Conservation (phyloP, 108 stramenopile species). For the Cyclotella sp. region DNA sequence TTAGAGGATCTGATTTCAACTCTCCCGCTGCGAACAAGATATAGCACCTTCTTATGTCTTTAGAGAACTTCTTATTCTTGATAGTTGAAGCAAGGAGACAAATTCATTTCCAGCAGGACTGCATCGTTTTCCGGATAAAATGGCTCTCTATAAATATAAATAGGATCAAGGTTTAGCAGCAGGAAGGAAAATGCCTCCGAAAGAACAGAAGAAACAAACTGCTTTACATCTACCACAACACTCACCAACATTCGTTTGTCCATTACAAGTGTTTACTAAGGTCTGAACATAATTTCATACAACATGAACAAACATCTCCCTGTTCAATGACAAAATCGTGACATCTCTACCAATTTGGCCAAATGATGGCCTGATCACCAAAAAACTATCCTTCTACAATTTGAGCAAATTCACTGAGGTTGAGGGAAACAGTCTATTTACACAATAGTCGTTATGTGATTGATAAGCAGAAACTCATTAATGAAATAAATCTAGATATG, state of each 20-base stretch:
- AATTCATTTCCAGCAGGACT: slow-evolving; percentile 56
- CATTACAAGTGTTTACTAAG: background rate
- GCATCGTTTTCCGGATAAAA: slow-evolving; percentile 49
- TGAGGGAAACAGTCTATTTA: no score
- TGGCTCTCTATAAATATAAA: slow-evolving; percentile 11
- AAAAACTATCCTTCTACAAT: slow-evolving; percentile 70
- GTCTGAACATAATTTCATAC: slow-evolving; percentile 55
- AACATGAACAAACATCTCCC: slow-evolving; percentile 58
- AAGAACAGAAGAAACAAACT: background rate
- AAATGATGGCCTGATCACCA: slow-evolving; percentile 66
- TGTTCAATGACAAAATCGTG: slow-evolving; percentile 53
- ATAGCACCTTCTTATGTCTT: slow-evolving; percentile 61
- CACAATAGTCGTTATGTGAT: no score
- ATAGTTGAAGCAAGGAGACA: slow-evolving; percentile 58
- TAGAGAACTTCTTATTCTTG: slow-evolving; percentile 53
- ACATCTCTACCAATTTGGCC: slow-evolving; percentile 10
- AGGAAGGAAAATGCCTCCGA: background rate
- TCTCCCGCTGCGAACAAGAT: slow-evolving; percentile 64
- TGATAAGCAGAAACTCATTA: no score
- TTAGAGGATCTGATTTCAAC: slow-evolving; percentile 53
- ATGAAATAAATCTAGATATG: no score
- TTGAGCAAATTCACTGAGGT: no score
- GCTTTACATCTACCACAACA: background rate
- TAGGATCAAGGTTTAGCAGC: no score
- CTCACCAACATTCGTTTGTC: slow-evolving; percentile 13